phyloP scores from a whole-genome alignment of 2,329 filamentous ascomycete genomes.

The Penicillium occitanis region DNA sequence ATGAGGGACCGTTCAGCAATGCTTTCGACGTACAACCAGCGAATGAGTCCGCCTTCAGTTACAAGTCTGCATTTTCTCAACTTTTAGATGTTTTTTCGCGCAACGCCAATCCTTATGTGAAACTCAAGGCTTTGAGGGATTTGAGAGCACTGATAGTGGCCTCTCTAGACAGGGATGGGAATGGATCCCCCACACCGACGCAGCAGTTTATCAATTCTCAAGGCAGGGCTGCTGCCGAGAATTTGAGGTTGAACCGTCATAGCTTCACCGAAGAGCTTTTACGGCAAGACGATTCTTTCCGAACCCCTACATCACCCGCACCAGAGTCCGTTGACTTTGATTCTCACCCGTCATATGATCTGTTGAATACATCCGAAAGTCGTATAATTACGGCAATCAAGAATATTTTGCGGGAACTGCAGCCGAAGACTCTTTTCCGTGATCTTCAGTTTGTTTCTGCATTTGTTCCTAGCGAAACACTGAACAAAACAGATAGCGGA shows the following conservation, averaged over 20 bases:
- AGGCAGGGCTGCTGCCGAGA: constrained; percentile 17
- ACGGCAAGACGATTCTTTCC: constrained; percentile 24
- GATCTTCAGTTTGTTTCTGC: constrained; percentile 72
- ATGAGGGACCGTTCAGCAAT: constrained; percentile 8
- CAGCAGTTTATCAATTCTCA: constrained; percentile 14
- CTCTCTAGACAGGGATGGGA: constrained; percentile 62
- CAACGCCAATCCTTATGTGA: constrained; percentile 81
- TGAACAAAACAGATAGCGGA: constrained; percentile 59
- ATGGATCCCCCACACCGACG: constrained; percentile 27
- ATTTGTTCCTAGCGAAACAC: constrained; percentile 57
- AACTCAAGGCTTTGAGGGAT: constrained; percentile 79
- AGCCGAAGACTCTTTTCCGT: constrained; percentile 78
- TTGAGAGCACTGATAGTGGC: constrained; percentile 78
- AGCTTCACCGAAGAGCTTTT: constrained; percentile 34
- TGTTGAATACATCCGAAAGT: constrained; percentile 58
- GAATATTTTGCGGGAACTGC: constrained; percentile 65
- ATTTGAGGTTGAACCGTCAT: constrained; percentile 28
- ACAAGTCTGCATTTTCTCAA: constrained; percentile 73
- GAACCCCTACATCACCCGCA: constrained; percentile 28
- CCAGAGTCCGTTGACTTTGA: constrained; percentile 35
- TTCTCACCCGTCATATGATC: constrained; percentile 43
- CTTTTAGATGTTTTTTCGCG: constrained; percentile 84
- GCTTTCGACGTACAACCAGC: constrained; percentile 29
- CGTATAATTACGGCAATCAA: constrained; percentile 65
- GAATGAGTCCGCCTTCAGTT: constrained; percentile 63